phyloP scores from a whole-genome alignment of 2,329 filamentous ascomycete genomes.

The Cladophialophora yegresii region DNA sequence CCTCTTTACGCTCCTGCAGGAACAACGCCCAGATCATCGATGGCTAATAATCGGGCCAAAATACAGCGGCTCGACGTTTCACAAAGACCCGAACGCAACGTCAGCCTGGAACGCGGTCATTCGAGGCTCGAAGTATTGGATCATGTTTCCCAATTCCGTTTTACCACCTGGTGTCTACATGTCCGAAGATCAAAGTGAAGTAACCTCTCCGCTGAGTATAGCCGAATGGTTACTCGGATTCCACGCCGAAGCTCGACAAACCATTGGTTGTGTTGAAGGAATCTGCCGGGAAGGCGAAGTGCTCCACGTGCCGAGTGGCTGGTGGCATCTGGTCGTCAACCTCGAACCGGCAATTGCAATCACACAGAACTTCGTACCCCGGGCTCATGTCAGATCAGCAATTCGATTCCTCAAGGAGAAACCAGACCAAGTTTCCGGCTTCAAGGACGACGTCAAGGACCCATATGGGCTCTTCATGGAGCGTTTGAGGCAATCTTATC shows the following conservation, averaged over 20 bases:
- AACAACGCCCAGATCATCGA: constrained; percentile 78
- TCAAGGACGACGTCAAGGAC: constrained; percentile 69
- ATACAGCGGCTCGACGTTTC: constrained; percentile 88
- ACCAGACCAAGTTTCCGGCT: constrained; percentile 83
- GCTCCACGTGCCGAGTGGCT: constrained; percentile 87
- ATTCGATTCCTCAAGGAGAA: constrained; percentile 80
- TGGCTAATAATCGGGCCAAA: constrained; percentile 92
- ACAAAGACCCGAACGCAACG: constrained; percentile 74
- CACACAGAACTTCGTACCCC: constrained; percentile 92
- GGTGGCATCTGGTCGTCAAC: constrained; percentile 97
- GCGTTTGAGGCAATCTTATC: constrained; percentile 63
- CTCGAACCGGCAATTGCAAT: constrained; percentile 80
- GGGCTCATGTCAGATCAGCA: constrained; percentile 70
- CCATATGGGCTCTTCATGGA: constrained; percentile 75
- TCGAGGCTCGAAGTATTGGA: constrained; percentile 92
- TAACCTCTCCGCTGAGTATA: constrained; percentile 90
- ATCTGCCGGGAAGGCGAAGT: constrained; percentile 84
- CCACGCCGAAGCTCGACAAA: constrained; percentile 75
- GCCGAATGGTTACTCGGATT: constrained; percentile 95
- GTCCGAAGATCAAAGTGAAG: constrained; percentile 84
- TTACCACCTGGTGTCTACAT: constrained; percentile 82
- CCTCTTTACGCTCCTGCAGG: constrained; percentile 75
- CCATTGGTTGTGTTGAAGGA: constrained; percentile 78
- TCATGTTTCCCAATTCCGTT: constrained; percentile 81
- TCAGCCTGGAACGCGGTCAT: constrained; percentile 93